Evolutionary conservation across 768 basidiomycete species (phyloP), one percentile per base, ranked within the genome.

Genomic region (Leccinum variicolor): DNA sequence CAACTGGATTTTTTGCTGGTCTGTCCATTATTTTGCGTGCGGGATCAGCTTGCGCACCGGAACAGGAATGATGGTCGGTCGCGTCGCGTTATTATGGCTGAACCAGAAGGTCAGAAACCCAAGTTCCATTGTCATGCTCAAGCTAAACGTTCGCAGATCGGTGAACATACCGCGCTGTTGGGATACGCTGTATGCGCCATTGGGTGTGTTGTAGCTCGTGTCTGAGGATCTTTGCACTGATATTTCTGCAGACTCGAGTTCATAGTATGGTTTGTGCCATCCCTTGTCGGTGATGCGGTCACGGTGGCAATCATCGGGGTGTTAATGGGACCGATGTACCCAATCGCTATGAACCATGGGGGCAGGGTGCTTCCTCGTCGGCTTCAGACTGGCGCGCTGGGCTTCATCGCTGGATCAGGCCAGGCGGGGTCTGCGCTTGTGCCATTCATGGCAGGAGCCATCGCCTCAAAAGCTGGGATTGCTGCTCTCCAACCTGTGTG

Each of bases 311-410:
- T 89, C 47, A 73, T 89, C 21, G 90, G 89, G 15, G 52, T 90
- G 10, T 70, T 90, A 23, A 74, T 92, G n/a, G 90, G 88, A 0
- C 89, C 88, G 3, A 82, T 90, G 74, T 90, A 86, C 65, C 87
- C 87, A 2, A 81, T 89, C 43, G 57, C 74, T 15, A 67, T 75
- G 53, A 71, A 70, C 17, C 73, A 78, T 50, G 66, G 75, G 1
- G 66, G 62, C 9, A 74, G 69, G 25, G 59, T 75, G 28, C 65
- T 77, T 15, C 75, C 75, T 49, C 67, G 59, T 15, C 66, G 68
- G 63, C 66, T 78, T 36, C 58, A 74, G 34, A 74, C 73, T 28
- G 73, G 64, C 49, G 64, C 63, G 3, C 76, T 82, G 29, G 79
- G 81, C 23, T 84, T 82, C 80, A 77, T 83, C 48, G 75, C 81